Conservation (phyloP, 1,284 basidiomycete species). For the Ceratobasidium sp. region DNA sequence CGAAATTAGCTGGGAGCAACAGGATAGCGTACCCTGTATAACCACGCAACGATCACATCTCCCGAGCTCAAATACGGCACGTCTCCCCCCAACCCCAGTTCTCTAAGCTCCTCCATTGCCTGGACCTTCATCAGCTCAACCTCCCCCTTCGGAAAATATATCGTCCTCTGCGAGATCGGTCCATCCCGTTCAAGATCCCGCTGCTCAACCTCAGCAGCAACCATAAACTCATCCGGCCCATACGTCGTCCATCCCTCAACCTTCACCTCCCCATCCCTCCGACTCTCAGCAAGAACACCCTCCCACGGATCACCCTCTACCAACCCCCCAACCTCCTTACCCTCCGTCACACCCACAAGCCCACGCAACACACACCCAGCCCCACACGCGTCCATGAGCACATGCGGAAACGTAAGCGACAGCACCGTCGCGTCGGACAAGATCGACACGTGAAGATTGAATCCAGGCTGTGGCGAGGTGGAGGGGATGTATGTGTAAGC, state of each 20-base stretch:
- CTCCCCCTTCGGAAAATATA: slow-evolving; percentile 30
- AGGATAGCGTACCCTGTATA: too few relatives aligned
- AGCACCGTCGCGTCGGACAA: slow-evolving; percentile 23
- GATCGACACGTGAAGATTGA: slow-evolving; percentile 28
- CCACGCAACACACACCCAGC: slow-evolving; percentile 15
- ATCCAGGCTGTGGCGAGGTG: neutral
- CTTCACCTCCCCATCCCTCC: neutral
- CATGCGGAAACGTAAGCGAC: slow-evolving; percentile 28
- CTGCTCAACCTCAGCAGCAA: neutral
- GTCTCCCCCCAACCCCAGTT: neutral
- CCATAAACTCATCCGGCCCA: slow-evolving; percentile 11
- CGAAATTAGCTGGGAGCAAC: too few relatives aligned
- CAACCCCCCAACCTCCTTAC: neutral
- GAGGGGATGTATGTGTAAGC: slow-evolving; percentile 12
- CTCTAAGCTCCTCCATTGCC: slow-evolving; percentile 17
- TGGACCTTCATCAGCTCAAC: slow-evolving; percentile 14
- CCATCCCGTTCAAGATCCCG: slow-evolving; percentile 17
- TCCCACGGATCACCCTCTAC: slow-evolving; percentile 13
- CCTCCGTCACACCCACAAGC: neutral
- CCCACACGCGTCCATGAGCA: slow-evolving; percentile 29
- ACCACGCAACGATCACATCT: slow-evolving; percentile 43
- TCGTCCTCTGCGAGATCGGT: slow-evolving; percentile 25
- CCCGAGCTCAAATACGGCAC: slow-evolving; percentile 27
- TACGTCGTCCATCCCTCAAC: slow-evolving; percentile 31
- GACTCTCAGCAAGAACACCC: neutral